Evolutionary conservation across 768 basidiomycete genomes (phyloP).

Genomic region (Tulasnella sp.): DNA sequence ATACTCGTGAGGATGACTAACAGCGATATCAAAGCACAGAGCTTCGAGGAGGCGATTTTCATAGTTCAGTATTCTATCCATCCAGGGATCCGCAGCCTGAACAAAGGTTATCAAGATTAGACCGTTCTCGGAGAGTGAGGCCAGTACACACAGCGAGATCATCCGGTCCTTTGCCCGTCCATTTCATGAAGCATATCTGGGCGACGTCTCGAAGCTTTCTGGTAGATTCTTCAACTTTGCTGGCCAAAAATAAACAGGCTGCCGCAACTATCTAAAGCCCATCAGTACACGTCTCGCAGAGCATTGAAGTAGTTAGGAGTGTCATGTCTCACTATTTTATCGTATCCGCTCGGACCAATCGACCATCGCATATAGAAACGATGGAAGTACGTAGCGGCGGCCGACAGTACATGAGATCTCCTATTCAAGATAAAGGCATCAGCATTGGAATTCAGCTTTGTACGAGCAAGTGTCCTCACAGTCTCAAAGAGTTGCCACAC

Average conservation of each 20-base stretch:
- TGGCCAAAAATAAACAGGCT: constrained; percentile 76
- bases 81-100: constrained; percentile 67
- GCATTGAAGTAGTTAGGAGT: constrained; percentile 66
- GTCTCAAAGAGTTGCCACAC: constrained; percentile 57
- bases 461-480: constrained; percentile 38
- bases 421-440: constrained; percentile 28
- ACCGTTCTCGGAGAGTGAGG: neutral
- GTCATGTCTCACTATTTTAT: neutral
- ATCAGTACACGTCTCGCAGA: constrained; percentile 27
- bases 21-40: constrained; percentile 75
- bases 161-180: neutral
- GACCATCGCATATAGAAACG: constrained; percentile 83
- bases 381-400: constrained; percentile 85
- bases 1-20: constrained; percentile 64
- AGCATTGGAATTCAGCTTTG: constrained; percentile 13
- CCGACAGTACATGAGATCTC: constrained; percentile 70
- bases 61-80: constrained; percentile 53
- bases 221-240: constrained; percentile 86
- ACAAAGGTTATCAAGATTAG: neutral
- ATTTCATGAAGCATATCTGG: constrained; percentile 35
- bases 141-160: neutral
- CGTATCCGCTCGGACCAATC: constrained; percentile 25
- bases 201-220: constrained; percentile 80
- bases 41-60: constrained; percentile 75
- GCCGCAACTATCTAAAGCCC: constrained; percentile 62